A percentile compares a stretch with the other conserved stretches of the same genome.
Evolutionary conservation across 2,329 filamentous ascomycete species (phyloP).

Genomic region (Pezicula carpinea): DNA sequence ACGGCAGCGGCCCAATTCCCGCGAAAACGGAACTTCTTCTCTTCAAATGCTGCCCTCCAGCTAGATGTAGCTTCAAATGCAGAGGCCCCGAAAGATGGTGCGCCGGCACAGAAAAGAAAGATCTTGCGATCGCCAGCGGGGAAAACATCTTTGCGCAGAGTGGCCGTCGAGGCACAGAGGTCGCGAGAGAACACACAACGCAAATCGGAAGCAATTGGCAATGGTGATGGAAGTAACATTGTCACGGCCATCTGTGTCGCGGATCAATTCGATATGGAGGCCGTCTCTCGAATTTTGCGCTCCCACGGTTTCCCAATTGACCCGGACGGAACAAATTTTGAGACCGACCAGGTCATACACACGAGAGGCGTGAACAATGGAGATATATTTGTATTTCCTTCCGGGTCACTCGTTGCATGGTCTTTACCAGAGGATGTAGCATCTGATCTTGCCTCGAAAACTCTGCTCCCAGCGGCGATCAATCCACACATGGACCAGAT

Average conservation of each 20-base stretch:
- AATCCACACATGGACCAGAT: constrained; percentile 66
- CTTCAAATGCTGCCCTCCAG: constrained; percentile 54
- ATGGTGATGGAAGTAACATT: constrained; percentile 33
- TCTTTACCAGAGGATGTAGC: constrained; percentile 74
- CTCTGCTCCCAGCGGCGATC: constrained; percentile 71
- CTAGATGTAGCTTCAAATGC: constrained; percentile 20
- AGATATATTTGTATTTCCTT: constrained; percentile 94
- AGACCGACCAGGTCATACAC: constrained; percentile 58
- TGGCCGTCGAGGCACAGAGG: constrained; percentile 79
- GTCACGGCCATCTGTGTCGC: constrained; percentile 59
- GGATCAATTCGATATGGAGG: constrained; percentile 59
- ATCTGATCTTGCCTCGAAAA: constrained; percentile 61
- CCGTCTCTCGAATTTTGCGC: constrained; percentile 52
- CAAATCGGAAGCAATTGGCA: constrained; percentile 13
- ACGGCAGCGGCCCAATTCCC: constrained; percentile 35
- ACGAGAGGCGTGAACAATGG: constrained; percentile 60
- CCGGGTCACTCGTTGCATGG: constrained; percentile 91
- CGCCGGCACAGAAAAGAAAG: constrained; percentile 34
- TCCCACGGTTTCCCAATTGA: constrained; percentile 58
- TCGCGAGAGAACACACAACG: constrained; percentile 36
- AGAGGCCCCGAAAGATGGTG: constrained; percentile 6
- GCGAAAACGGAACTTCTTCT: constrained; percentile 60
- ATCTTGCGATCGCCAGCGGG: constrained; percentile 44
- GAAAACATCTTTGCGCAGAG: constrained; percentile 75
- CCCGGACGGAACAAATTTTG: constrained; percentile 56